These are phyloP conservation scores for Metarhizium rileyi DNA, from an alignment of 2,329 filamentous ascomycete genomes.

Conservation along the genomic window DNA sequence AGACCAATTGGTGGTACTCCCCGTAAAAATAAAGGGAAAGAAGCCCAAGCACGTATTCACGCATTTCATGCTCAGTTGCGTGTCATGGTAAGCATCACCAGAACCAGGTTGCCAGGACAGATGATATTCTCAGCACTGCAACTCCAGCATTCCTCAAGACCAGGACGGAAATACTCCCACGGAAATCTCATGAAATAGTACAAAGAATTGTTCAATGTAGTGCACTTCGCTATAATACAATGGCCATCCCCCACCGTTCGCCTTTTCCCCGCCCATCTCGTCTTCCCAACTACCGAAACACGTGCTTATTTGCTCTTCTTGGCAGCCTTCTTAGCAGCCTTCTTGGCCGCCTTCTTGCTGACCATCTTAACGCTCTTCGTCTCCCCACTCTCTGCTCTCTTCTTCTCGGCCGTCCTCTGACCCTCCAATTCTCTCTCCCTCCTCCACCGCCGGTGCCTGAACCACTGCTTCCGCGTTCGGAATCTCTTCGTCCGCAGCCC, in stretches of 20 bases:
- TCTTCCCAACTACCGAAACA: neutral
- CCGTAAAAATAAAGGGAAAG: no score
- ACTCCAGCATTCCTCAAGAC: neutral
- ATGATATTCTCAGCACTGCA: neutral
- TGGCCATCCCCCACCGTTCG: neutral
- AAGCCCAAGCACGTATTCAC: no score
- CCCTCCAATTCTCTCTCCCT: slow-evolving; percentile 32
- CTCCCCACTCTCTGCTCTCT: slow-evolving; percentile 22
- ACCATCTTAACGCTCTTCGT: slow-evolving; percentile 21
- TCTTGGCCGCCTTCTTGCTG: slow-evolving; percentile 26
- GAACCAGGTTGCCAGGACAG: neutral
- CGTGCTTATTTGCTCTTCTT: slow-evolving; percentile 23
- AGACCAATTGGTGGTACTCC: no score
- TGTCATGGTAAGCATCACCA: no score
- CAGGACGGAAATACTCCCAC: neutral
- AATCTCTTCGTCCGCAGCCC: slow-evolving; percentile 39
- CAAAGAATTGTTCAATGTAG: neutral
- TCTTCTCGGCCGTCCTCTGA: slow-evolving; percentile 28
- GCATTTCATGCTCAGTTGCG: no score
- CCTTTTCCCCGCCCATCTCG: neutral
- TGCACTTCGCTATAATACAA: neutral
- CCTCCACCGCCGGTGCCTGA: slow-evolving; percentile 34
- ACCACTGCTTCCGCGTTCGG: slow-evolving; percentile 39
- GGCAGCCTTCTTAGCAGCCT: slow-evolving; percentile 24
- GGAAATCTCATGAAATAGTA: neutral